Percentiles rank a stretch among this genome's conserved stretches.
Evolutionary conservation across 2,329 filamentous ascomycete genomes (phyloP).

Genomic region (Fusarium albosuccineum): DNA sequence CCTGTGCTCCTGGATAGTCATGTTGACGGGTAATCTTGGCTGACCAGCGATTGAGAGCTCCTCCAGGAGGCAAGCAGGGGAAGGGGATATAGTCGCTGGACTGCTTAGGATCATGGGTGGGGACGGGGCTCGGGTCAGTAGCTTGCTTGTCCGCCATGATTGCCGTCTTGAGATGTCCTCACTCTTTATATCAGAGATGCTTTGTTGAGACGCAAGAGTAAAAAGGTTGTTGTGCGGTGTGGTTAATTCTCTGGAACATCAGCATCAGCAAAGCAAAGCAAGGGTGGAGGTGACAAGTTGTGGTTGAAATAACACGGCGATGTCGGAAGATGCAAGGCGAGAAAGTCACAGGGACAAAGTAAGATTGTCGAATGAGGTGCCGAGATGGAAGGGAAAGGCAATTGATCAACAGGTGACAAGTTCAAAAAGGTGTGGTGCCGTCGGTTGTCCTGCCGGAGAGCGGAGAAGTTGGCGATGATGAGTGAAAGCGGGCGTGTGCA

Average conservation of each 20-base stretch:
- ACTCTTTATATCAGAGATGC: not conserved
- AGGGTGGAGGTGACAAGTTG: not conserved
- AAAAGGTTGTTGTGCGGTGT: not conserved
- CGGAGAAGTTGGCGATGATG: conserved; percentile 31
- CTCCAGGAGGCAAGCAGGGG: conserved; percentile 63
- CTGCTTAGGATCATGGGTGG: conserved; percentile 58
- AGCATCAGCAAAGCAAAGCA: not conserved
- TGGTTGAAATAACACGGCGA: conserved; percentile 7
- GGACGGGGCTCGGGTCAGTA: conserved; percentile 28
- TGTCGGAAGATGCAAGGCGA: conserved; percentile 24
- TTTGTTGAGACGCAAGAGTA: not conserved
- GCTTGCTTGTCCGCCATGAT: conserved; percentile 47
- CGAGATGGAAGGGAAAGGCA: not conserved
- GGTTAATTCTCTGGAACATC: not conserved
- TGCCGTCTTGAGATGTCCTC: conserved; percentile 6
- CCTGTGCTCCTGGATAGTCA: conserved; percentile 93
- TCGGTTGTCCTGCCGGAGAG: conserved; percentile 26
- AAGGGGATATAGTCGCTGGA: conserved; percentile 68
- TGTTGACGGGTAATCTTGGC: conserved; percentile 84
- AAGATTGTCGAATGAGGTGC: not conserved
- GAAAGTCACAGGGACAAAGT: conserved; percentile 6
- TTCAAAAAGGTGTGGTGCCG: conserved; percentile 27
- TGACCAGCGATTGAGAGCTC: conserved; percentile 85
- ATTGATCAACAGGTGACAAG: conserved; percentile 28
- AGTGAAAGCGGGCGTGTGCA: conserved; percentile 8